Percentiles rank a stretch among this genome's conserved stretches.
Evolutionary conservation across 2,329 filamentous ascomycete genomes (phyloP).

Genomic region (Thermothelomyces thermophilus): DNA sequence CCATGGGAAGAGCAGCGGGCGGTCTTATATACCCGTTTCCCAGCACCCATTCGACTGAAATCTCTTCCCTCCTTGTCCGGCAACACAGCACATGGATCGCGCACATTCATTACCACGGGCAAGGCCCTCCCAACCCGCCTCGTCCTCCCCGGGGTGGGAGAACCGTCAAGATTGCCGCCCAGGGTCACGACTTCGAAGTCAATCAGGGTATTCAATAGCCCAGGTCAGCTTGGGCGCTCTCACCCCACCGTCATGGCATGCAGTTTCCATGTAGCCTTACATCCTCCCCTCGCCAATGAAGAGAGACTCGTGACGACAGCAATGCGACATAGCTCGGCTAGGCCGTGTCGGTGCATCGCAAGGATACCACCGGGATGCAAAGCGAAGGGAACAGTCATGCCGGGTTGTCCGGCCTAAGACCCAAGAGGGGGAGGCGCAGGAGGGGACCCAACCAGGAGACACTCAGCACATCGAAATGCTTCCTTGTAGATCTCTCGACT

Average conservation of each 20-base stretch:
- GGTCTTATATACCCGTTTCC: conserved; percentile 24
- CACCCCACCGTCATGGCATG: conserved; percentile 16
- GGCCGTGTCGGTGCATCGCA: conserved; percentile 25
- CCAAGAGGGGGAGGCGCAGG: neutral
- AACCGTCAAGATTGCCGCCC: conserved; percentile 14
- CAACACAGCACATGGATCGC: conserved; percentile 8
- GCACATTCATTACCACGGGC: conserved; percentile 12
- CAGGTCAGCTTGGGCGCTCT: conserved; percentile 18
- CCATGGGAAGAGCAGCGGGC: neutral
- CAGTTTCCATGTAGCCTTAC: conserved; percentile 16
- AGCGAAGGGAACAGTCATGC: conserved; percentile 5
- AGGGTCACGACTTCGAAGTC: conserved; percentile 11
- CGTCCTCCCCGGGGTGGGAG: conserved; percentile 2
- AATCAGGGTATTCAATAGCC: conserved; percentile 15
- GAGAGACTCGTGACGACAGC: conserved; percentile 21
- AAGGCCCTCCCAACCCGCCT: conserved; percentile 1
- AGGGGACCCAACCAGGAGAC: neutral
- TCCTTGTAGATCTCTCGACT: neutral
- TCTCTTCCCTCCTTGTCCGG: neutral
- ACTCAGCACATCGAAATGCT: conserved; percentile 1
- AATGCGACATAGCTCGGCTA: conserved; percentile 25
- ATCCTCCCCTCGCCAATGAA: conserved; percentile 21
- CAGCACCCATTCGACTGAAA: too few species aligned
- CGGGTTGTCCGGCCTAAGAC: neutral
- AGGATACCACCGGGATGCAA: conserved; percentile 14